Evolutionary conservation across 2,329 filamentous ascomycete genomes (phyloP), one percentile per base, ranked within the genome.

Genomic region (Bipolaris victoriae): DNA sequence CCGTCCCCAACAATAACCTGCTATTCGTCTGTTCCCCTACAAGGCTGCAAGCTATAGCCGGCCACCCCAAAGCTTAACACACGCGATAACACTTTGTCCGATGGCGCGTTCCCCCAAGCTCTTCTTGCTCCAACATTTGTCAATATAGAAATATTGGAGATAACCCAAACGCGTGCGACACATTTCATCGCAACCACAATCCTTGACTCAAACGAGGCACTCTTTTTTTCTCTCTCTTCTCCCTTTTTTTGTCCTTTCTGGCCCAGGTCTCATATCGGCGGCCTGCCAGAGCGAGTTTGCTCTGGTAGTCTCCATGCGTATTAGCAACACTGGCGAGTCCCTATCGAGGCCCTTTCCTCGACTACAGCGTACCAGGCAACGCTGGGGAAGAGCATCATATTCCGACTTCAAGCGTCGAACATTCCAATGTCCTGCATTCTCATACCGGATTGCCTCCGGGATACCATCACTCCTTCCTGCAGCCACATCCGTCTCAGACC

Each of bases 241-340:
- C 9, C 15, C 10, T n/a, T n/a, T 29, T n/a, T 31, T n/a, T 16
- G 4, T 26, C 4, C 4, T 31, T 73, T 75, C 71, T 73, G 75
- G 75, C 73, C 73, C 76, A 74, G 75, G 75, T 77, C 76, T 77
- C 67, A 77, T 71, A 68, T 71, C 72, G 75, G 78, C 76, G 71
- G 76, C 75, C 77, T 80, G 78, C 78, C 77, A 78, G 78, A 79
- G 78, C 77, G 74, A 76, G 72, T 67, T 76, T 76, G 78, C 78
- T 80, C 78, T 79, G 78, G 79, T 78, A 80, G 79, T 78, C 77
- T 79, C 76, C 74, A 80, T 79, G 77, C 78, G 77, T 76, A 78
- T 73, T 79, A 72, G 79, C 79, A 79, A 80, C 73, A 73, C 79
- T 82, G 79, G 79, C 79, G 77, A 77, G 78, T 73, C 68, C 73